phyloP scores from a whole-genome alignment of 78 protist genomes.

The Planoprotostelium fungivorum region DNA sequence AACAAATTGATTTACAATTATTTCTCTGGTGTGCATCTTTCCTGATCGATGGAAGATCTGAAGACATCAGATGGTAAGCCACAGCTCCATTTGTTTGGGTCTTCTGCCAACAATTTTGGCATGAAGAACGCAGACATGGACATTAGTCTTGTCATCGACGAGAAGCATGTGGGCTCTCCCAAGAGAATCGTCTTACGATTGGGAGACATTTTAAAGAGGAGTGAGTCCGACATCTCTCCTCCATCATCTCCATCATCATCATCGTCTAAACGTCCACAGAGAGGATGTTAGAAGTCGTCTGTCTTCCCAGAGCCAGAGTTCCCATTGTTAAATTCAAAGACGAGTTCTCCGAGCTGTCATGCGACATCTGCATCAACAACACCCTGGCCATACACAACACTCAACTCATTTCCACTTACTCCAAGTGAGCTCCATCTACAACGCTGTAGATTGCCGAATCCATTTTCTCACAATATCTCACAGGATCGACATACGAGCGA shows the following conservation, averaged over 20 bases:
- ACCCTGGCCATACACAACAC: conserved; percentile 51
- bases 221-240: background rate
- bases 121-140: conserved; percentile 56
- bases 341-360: conserved; percentile 24
- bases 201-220: conserved; percentile 33
- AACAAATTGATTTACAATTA: background rate
- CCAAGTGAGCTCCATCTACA: background rate
- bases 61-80: background rate
- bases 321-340: conserved; percentile 60
- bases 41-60: background rate
- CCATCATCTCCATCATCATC: conserved; percentile 6
- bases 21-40: background rate
- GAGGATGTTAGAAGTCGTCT: background rate
- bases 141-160: conserved; percentile 45
- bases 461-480: too few species aligned
- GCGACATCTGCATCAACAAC: conserved; percentile 60
- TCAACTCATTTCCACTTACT: conserved; percentile 25
- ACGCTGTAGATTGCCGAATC: too few species aligned
- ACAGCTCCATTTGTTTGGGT: conserved; percentile 51
- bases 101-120: conserved; percentile 57
- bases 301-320: conserved; percentile 61
- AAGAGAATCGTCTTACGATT: conserved; percentile 26
- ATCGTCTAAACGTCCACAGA: conserved; percentile 16
- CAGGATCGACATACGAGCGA: conserved; percentile 45
- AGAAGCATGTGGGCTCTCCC: conserved; percentile 20